phyloP scores from a whole-genome alignment of 352 stramenopile species.

The Pythium sp. region DNA sequence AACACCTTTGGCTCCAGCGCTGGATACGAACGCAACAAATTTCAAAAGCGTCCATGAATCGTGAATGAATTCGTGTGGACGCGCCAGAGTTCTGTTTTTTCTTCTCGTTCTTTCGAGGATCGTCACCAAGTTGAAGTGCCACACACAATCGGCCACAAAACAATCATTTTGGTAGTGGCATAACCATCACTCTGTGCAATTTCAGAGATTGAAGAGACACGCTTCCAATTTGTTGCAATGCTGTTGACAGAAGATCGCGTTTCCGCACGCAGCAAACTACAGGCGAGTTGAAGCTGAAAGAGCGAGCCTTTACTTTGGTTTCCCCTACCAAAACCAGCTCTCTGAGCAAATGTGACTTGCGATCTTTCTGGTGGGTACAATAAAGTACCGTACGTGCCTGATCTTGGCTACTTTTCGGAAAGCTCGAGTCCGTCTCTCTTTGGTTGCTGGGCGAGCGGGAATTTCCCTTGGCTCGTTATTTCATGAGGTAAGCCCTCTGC shows the following conservation, averaged over 20 bases:
- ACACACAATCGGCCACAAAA: conserved; percentile 1
- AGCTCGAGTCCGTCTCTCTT: background rate
- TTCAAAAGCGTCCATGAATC: conserved; percentile 5
- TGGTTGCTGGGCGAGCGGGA: background rate
- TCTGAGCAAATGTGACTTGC: background rate
- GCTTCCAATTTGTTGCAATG: background rate
- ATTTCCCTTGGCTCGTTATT: background rate
- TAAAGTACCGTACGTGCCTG: conserved; percentile 4
- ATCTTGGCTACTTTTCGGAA: background rate
- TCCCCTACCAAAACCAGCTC: background rate
- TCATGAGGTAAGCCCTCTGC: conserved; percentile 1
- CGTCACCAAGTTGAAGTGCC: conserved; percentile 1
- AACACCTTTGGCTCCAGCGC: background rate
- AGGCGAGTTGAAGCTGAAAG: background rate
- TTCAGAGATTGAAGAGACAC: conserved; percentile 11
- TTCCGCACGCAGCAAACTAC: background rate
- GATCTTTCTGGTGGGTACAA: background rate
- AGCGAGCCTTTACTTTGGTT: conserved; percentile 5
- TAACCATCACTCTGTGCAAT: conserved; percentile 10
- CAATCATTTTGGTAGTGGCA: conserved; percentile 5
- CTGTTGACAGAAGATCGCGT: background rate
- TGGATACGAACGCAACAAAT: conserved; percentile 4
- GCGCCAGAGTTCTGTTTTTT: conserved; percentile 5
- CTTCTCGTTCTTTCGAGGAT: conserved; percentile 1
- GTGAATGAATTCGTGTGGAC: background rate